Evolutionary conservation across 345 rosid genomes (phyloP).

Genomic region (Brassica rapa): DNA sequence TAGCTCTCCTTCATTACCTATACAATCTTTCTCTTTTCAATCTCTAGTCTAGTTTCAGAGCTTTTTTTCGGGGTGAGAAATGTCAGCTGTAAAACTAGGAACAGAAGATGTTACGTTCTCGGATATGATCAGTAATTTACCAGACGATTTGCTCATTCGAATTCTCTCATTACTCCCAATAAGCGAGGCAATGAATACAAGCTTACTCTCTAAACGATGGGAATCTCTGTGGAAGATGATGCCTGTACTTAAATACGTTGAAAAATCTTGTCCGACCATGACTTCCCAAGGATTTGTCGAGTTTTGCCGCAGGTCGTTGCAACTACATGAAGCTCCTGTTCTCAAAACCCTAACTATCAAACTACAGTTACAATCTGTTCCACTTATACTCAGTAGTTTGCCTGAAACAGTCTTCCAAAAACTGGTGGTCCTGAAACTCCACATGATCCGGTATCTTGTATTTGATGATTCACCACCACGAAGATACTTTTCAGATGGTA

Average conservation of each 20-base stretch:
- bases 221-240: background rate
- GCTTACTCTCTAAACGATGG: background rate
- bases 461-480: background rate
- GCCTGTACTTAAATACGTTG: background rate
- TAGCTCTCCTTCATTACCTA: background rate
- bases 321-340: background rate
- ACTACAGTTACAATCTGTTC: background rate
- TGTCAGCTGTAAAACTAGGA: background rate
- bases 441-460: background rate
- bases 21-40: background rate
- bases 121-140: background rate
- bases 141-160: background rate
- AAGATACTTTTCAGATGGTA: background rate
- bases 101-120: background rate
- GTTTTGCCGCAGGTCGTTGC: background rate
- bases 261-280: background rate
- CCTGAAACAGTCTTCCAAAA: background rate
- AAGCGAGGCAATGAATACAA: background rate
- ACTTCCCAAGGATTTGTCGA: background rate
- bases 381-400: background rate
- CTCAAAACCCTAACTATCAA: background rate
- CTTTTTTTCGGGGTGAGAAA: background rate
- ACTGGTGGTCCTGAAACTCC: background rate
- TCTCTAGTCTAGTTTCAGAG: background rate
- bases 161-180: background rate